Evolutionary conservation across 768 basidiomycete species (phyloP).

Genomic region (Mycena maculata): DNA sequence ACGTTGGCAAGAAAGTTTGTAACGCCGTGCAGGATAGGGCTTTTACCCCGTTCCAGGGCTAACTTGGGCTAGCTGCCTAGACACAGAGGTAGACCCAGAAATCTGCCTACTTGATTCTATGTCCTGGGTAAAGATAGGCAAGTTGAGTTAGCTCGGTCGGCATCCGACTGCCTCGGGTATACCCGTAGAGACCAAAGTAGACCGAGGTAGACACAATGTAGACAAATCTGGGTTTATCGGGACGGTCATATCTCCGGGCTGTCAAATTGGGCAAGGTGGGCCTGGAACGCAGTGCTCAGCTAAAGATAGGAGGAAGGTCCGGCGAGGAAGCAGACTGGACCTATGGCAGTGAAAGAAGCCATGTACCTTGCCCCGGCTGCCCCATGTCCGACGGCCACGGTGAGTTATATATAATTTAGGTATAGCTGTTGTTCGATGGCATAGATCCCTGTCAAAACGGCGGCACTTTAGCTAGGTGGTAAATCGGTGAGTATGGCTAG

Average conservation of each 20-base stretch:
- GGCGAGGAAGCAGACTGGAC: too few species aligned
- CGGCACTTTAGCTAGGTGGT: too few species aligned
- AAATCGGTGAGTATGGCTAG: too few species aligned
- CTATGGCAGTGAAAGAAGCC: too few species aligned
- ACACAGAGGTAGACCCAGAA: conserved; percentile 14
- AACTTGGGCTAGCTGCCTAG: conserved; percentile 9
- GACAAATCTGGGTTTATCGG: conserved; percentile 16
- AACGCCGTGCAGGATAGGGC: conserved; percentile 12
- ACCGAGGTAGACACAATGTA: conserved; percentile 9
- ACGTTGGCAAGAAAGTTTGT: conserved; percentile 12
- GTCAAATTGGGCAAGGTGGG: conserved; percentile 10
- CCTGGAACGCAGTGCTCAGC: too few species aligned
- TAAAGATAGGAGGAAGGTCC: too few species aligned
- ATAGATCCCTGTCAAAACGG: too few species aligned
- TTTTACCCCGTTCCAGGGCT: conserved; percentile 8
- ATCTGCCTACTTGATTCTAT: conserved; percentile 13
- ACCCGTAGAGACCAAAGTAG: conserved; percentile 15
- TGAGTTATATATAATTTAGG: too few species aligned
- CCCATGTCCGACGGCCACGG: too few species aligned
- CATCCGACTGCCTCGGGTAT: too few species aligned
- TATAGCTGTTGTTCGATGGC: too few species aligned
- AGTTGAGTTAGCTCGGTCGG: conserved; percentile 8
- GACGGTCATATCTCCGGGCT: conserved; percentile 10
- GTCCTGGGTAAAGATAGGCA: conserved; percentile 16
- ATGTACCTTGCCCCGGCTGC: too few species aligned